Evolutionary conservation across 768 basidiomycete species (phyloP), one percentile per base, ranked within the genome.

Genomic region (Trichaptum fuscoviolaceum): DNA sequence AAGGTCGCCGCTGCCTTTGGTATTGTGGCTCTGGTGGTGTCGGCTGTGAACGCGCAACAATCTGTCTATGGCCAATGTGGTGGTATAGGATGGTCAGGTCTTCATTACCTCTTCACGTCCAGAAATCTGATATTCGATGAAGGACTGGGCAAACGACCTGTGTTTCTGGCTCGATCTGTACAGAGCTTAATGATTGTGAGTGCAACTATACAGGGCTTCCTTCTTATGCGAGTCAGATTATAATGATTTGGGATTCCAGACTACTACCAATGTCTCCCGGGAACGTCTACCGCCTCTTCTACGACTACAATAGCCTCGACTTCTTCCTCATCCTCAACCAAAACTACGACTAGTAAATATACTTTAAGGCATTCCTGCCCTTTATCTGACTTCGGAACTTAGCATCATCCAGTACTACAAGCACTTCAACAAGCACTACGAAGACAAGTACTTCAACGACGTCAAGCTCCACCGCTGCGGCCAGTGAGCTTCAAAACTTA

Each of bases 101-200:
- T 58, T 3, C 17, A 52, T 66, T 35, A 9, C 18, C 27, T 23
- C 7, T 30, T 30, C 8, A 35, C 15, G 15, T 58, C 7, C 34
- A 8, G n/a, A 12, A 2, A 4, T 25, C 58, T 57, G 65, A 62
- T 20, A n/a, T 35, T 35, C 18, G 17, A 1, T 65, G 17, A 62
- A 84, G 83, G 84, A 78, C 78, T 30, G 84, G 84, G 17, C 77
- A 76, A 5, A 85, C 84, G 18, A 79, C 80, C 26, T 86, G 85
- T 70, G 79, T 77, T 63, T 74, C 78, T 36, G 81, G 82, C 42
- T 72, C 77, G 57, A 75, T 76, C n/a, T 85, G 85, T 70, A 80
- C 78, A 1, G 68, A 75, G 57, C 64, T 79, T 52, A 85, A 85
- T 69, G 71, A 76, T 61, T 84, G 84, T 84, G 65, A 66, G 79